Percentiles rank a stretch among this genome's conserved stretches.
Evolutionary conservation across 2,329 filamentous ascomycete species (phyloP).

Genomic region (Dothidotthia symphoricarpi): DNA sequence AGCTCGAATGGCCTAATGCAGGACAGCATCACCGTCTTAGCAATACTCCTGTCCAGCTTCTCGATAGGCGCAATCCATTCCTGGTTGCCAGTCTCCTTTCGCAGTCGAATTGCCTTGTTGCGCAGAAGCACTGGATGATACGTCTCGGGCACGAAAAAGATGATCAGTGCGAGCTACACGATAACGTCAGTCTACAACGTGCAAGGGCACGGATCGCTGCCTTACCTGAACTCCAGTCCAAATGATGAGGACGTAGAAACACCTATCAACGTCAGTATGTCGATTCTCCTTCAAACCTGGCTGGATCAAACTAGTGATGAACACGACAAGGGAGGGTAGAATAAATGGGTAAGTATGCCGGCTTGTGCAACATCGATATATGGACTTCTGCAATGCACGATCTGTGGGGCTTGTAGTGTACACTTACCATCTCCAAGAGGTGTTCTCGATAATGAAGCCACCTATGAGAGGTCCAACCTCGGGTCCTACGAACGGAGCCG

Average conservation of each 20-base stretch:
- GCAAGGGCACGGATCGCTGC: conserved; percentile 15
- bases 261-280: conserved; percentile 33
- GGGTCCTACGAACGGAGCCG: conserved; percentile 54
- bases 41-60: conserved; percentile 66
- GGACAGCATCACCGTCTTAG: conserved; percentile 50
- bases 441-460: conserved; percentile 78
- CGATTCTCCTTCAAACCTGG: conserved; percentile 16
- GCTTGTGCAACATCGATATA: conserved; percentile 64
- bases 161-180: conserved; percentile 60
- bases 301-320: conserved; percentile 1
- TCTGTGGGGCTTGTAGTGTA: conserved; percentile 6
- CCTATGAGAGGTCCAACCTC: conserved; percentile 62
- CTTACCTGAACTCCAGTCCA: conserved; percentile 61
- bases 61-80: conserved; percentile 77
- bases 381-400: conserved; percentile 7
- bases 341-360: too few relatives aligned
- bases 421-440: conserved; percentile 56
- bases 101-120: conserved; percentile 66
- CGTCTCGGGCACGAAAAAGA: conserved; percentile 79
- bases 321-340: conserved; percentile 4
- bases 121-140: conserved; percentile 72
- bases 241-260: conserved; percentile 75
- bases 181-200: conserved; percentile 16
- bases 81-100: conserved; percentile 74
- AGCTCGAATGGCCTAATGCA: conserved; percentile 72